Base-by-base conservation (phyloP, 1,284 basidiomycete genomes). In the Tylopilus sp. region DNA sequence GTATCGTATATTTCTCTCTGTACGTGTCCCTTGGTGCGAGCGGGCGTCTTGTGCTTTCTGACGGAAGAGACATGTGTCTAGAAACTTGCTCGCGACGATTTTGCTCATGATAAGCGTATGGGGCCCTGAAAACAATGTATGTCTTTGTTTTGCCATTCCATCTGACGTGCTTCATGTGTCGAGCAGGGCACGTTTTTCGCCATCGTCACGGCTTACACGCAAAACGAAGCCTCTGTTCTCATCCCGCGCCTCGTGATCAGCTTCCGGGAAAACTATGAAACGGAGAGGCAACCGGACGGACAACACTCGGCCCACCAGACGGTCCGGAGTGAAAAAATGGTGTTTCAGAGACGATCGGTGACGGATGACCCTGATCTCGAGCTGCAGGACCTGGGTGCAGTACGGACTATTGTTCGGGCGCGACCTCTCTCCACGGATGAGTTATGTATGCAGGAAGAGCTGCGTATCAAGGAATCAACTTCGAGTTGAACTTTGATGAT, bases 231-330 rank as follows among this genome's bases (percentile, higher is more conserved):
- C 10, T 65, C 67, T 0, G 67, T 74, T 55, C 57, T 70, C 41
- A 58, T 70, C 12, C 73, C 70, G 24, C 62, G 70, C 13, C 36
- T 75, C 26, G 61, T 72, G 39, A 63, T 75, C 57, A 66, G 65
- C 26, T 72, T 74, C 24, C 64, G 62, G n/a, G 61, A 72, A 58
- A 61, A 65, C 29, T 69, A 69, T 41, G 67, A 52, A 7, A 39
- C 62, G 26, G 61, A 59, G 4, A 38, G 53, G 7, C 62, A 62
- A 18, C 65, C 60, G 4, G 61, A 52, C 5, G 51, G 60, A 13
- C 60, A 54, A 16, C 4, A 4, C n/a, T n/a, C 49, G 9, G 52
- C 26, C 9, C 41, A 22, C 8, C 53, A 26, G 52, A 58, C 59
- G 18, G 29, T 60, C 18, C 33, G 32, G 55, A 72, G 62, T 1